A percentile compares a stretch with the other conserved stretches of the same genome.
Evolutionary conservation across 1,139 yeast genomes (phyloP).

Genomic region (Candida sanyaensis): DNA sequence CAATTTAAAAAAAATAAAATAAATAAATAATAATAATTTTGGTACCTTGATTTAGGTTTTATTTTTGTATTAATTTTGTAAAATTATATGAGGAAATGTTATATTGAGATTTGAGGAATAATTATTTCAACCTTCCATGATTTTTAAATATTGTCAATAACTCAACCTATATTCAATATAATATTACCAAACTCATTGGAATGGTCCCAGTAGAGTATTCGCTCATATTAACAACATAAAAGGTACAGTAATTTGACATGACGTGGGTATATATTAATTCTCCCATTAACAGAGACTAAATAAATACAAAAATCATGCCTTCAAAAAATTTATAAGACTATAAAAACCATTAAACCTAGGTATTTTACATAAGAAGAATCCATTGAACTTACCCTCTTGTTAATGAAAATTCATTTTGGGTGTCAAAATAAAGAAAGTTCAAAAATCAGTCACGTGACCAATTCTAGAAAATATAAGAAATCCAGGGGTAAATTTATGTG

Average conservation of each 20-base stretch:
- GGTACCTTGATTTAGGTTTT: neutral
- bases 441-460: neutral
- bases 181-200: neutral
- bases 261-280: neutral
- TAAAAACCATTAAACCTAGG: too few relatives aligned
- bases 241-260: neutral
- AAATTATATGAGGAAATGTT: neutral
- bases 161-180: neutral
- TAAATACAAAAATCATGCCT: neutral
- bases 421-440: neutral
- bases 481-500: neutral
- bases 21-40: too few relatives aligned
- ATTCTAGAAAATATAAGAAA: neutral
- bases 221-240: neutral
- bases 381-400: neutral
- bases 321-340: neutral
- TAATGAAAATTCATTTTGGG: neutral
- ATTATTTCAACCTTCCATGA: neutral
- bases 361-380: neutral
- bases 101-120: neutral
- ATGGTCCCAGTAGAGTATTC: neutral
- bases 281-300: neutral
- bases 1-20: too few relatives aligned
- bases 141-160: neutral
- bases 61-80: neutral